These are phyloP conservation scores for Plasmodium ovale DNA, from an alignment of 169 alveolate genomes.

Conservation along the genomic window DNA sequence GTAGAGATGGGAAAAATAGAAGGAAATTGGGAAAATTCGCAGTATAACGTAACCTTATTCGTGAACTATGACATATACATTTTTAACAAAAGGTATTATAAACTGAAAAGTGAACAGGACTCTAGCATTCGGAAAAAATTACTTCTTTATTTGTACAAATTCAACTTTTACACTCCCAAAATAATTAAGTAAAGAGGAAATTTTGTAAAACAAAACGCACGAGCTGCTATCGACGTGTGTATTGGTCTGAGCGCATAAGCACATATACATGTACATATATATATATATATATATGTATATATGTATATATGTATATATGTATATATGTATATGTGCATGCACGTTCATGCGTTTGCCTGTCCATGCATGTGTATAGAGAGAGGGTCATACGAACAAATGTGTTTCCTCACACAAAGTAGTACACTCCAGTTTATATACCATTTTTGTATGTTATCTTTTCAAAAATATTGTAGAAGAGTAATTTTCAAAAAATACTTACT, in stretches of 20 bases:
- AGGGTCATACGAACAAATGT: not conserved
- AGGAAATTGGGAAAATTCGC: not conserved
- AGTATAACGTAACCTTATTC: constrained; percentile 9
- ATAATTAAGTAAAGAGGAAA: constrained; percentile 46
- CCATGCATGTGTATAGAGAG: not conserved
- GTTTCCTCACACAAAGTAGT: not conserved
- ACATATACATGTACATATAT: not conserved
- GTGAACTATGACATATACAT: constrained; percentile 31
- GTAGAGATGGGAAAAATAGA: constrained; percentile 25
- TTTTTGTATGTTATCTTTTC: not conserved
- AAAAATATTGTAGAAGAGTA: constrained; percentile 22
- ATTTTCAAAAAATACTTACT: constrained; percentile 61
- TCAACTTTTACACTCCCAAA: constrained; percentile 53
- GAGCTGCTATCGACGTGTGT: not conserved
- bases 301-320: not conserved
- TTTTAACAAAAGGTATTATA: constrained; percentile 31
- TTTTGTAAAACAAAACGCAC: not conserved
- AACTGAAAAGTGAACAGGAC: constrained; percentile 39
- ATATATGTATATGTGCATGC: not conserved
- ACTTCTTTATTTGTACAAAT: constrained; percentile 24
- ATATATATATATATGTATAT: not conserved
- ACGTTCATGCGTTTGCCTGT: not conserved
- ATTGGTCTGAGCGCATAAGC: too few relatives aligned
- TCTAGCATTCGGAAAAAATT: constrained; percentile 14
- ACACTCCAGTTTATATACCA: not conserved